phyloP scores from a whole-genome alignment of 148 eudicot genomes.

The Amaranthus hypochondriacus region DNA sequence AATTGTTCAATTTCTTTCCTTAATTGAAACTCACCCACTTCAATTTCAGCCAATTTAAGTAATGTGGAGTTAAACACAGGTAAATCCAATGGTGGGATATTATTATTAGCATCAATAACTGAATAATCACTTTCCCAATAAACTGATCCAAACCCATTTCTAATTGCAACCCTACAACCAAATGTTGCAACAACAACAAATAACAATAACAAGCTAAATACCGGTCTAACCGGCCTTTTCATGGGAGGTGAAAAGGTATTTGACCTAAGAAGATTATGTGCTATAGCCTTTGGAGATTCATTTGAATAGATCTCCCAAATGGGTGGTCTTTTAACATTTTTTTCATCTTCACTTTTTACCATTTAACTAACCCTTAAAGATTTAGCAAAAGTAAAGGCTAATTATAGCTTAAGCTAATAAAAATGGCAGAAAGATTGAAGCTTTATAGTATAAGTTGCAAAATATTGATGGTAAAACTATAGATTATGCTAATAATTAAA shows the following conservation, averaged over 20 bases:
- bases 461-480: not conserved
- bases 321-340: slow-evolving; percentile 12
- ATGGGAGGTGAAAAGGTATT: slow-evolving; percentile 29
- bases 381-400: not conserved
- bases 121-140: slow-evolving; percentile 12
- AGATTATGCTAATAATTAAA: not conserved
- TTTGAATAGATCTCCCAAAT: slow-evolving; percentile 28
- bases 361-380: slow-evolving; percentile 13
- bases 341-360: slow-evolving; percentile 30
- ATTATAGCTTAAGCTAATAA: not conserved
- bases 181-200: slow-evolving; percentile 48
- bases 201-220: slow-evolving; percentile 44
- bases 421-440: not conserved
- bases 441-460: not conserved
- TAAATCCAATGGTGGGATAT: slow-evolving; percentile 21
- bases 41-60: slow-evolving; percentile 49
- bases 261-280: slow-evolving; percentile 18
- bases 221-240: slow-evolving; percentile 50
- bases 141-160: slow-evolving; percentile 32
- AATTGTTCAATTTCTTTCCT: slow-evolving; percentile 48
- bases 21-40: slow-evolving; percentile 38
- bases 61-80: slow-evolving; percentile 51
- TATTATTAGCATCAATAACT: slow-evolving; percentile 9
- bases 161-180: slow-evolving; percentile 35
- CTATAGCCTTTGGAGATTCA: slow-evolving; percentile 30